These are phyloP conservation scores for Venturia asperata DNA, from an alignment of 2,329 filamentous ascomycete species.

Conservation along the genomic window DNA sequence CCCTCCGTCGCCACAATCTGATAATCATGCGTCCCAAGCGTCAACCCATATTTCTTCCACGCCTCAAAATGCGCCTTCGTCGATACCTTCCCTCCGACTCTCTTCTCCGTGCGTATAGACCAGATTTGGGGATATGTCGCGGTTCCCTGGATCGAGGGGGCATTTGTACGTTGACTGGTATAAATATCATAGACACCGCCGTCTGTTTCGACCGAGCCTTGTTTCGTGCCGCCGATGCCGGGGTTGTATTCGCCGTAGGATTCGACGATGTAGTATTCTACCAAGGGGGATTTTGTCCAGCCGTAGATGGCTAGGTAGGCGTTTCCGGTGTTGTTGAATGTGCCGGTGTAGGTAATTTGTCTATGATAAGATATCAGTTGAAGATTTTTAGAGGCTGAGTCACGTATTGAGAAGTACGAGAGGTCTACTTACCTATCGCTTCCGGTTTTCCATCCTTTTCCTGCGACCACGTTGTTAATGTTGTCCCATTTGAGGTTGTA, in stretches of 20 bases:
- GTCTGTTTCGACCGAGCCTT: slow-evolving; percentile 39
- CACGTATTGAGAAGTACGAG: background rate
- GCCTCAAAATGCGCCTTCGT: slow-evolving; percentile 47
- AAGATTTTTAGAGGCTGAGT: background rate
- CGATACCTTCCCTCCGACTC: slow-evolving; percentile 45
- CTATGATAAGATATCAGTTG: slow-evolving; percentile 27
- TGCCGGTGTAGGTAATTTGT: slow-evolving; percentile 44
- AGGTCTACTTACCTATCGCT: slow-evolving; percentile 37
- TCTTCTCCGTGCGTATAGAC: slow-evolving; percentile 45
- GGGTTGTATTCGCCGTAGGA: slow-evolving; percentile 45
- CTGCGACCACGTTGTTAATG: slow-evolving; percentile 49
- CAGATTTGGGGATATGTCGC: slow-evolving; percentile 50
- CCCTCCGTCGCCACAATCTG: slow-evolving; percentile 51
- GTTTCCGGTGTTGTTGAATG: slow-evolving; percentile 44
- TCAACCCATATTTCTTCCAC: slow-evolving; percentile 45
- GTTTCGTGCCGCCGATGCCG: slow-evolving; percentile 24
- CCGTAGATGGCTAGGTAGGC: slow-evolving; percentile 52
- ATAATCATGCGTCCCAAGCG: slow-evolving; percentile 45
- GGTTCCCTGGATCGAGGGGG: slow-evolving; percentile 48
- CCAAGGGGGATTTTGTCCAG: slow-evolving; percentile 48
- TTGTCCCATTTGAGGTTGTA: slow-evolving; percentile 43
- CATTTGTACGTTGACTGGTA: slow-evolving; percentile 43
- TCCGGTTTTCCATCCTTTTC: slow-evolving; percentile 53
- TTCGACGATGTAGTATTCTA: slow-evolving; percentile 55
- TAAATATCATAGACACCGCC: slow-evolving; percentile 49